phyloP scores from a whole-genome alignment of 345 rosid species.

The Mallotus nudiflorus region DNA sequence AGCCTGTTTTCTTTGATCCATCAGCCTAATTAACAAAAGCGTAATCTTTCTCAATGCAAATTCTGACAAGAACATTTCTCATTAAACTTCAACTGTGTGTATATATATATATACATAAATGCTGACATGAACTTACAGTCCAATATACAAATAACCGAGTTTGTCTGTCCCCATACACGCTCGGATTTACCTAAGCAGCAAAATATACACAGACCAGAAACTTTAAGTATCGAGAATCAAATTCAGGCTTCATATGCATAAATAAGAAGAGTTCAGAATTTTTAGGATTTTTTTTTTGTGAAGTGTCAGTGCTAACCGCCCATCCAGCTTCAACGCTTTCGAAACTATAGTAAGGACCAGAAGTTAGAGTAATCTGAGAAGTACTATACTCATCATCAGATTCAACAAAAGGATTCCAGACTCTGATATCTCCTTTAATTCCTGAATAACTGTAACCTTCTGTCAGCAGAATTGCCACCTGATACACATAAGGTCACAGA shows the following conservation, averaged over 20 bases:
- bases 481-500: too few relatives aligned
- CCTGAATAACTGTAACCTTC: too few relatives aligned
- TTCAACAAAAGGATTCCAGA: conserved; percentile 49
- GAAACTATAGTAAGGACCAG: conserved; percentile 40
- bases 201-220: too few relatives aligned
- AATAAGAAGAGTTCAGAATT: too few relatives aligned
- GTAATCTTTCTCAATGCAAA: not conserved
- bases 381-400: conserved; percentile 49
- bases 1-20: conserved; percentile 49
- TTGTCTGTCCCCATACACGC: conserved; percentile 48
- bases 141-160: conserved; percentile 53
- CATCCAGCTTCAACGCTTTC: conserved; percentile 53
- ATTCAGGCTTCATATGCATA: too few relatives aligned
- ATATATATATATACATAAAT: too few relatives aligned
- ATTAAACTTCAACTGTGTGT: not conserved
- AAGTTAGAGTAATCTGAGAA: conserved; percentile 42
- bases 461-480: too few relatives aligned
- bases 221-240: too few relatives aligned
- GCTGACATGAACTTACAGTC: conserved; percentile 41
- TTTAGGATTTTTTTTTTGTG: too few relatives aligned
- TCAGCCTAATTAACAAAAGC: conserved; percentile 33
- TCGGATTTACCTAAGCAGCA: conserved; percentile 51
- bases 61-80: not conserved
- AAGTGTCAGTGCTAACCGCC: conserved; percentile 38
- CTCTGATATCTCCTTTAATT: too few relatives aligned